Conservation (phyloP, 2,329 filamentous ascomycete genomes). For the Fusarium sarcochroum region DNA sequence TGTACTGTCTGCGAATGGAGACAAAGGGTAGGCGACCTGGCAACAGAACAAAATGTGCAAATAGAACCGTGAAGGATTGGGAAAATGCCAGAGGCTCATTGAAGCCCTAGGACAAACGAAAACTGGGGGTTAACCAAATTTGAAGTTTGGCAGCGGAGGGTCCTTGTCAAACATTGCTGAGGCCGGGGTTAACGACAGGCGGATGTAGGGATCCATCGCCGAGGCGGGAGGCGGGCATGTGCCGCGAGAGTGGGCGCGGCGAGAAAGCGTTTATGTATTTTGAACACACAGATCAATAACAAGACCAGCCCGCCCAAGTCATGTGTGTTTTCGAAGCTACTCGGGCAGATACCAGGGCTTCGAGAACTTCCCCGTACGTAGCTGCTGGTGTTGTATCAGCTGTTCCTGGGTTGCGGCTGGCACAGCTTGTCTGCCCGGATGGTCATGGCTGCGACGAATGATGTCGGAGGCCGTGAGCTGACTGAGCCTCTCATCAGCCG, state of each 20-base stretch:
- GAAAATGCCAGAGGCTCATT: background rate
- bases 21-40: no score
- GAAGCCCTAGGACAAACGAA: constrained; percentile 2
- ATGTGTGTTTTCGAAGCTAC: constrained; percentile 6
- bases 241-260: constrained; percentile 18
- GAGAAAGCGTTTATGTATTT: background rate
- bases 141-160: constrained; percentile 32
- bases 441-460: constrained; percentile 37
- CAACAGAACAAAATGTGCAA: background rate
- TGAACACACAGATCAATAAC: constrained; percentile 14
- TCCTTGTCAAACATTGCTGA: constrained; percentile 30
- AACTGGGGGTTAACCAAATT: constrained; percentile 26
- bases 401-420: constrained; percentile 5
- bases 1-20: background rate
- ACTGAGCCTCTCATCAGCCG: constrained; percentile 35
- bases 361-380: constrained; percentile 5
- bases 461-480: constrained; percentile 33
- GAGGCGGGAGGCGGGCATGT: constrained; percentile 31
- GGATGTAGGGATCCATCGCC: constrained; percentile 37
- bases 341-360: background rate
- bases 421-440: constrained; percentile 10
- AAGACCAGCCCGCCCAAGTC: constrained; percentile 1
- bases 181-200: constrained; percentile 27
- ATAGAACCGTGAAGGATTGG: background rate
- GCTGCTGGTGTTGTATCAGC: constrained; percentile 13